Evolutionary conservation across 805 yeast species (phyloP), one percentile per base, ranked within the genome.

Genomic region (Yarrowia osloensis): DNA sequence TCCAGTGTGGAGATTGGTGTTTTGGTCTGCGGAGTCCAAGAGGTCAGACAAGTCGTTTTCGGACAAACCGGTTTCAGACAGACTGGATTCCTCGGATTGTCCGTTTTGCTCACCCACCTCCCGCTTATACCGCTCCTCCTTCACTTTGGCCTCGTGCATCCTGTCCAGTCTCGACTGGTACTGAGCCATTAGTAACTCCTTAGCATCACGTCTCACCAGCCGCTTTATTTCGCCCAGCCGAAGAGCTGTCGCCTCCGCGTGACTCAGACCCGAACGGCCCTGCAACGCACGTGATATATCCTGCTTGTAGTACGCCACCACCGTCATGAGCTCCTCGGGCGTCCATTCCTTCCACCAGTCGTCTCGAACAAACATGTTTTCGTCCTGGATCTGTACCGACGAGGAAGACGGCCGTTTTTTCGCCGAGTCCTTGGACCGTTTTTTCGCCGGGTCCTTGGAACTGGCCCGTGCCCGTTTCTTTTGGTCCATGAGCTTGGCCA

Each of bases 341-440:
- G 11, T 4, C 62, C 62, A 54, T 26, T 54, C 62, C n/a, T 39
- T 24, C 62, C 62, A 54, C 62, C 62, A 54, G 62, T 37, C 59
- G 59, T 52, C 61, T 2, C 44, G 21, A 12, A 17, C 21, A 22
- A 54, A 54, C 31, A 33, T 54, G 22, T 35, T 35, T 22, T 54
- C 44, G 12, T 54, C 31, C 31, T 35, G 61, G 17, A 22, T n/a
- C 7, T 35, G 44, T 2, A 31, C 28, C 2, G 24, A 12, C 3
- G n/a, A n/a, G n/a, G 35, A 22, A 40, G 47, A 26, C 17, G 9
- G 19, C 7, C 42, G 35, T 33, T 12, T 33, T 4, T 33, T 33
- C 15, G 35, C 17, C 4, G 35, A 2, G 15, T 33, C 35, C 35
- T 33, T 15, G 19, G 39, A 31, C n/a, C n/a, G n/a, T n/a, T n/a